phyloP scores from a whole-genome alignment of 768 basidiomycete species.

The Paxillus ammoniavirescens region DNA sequence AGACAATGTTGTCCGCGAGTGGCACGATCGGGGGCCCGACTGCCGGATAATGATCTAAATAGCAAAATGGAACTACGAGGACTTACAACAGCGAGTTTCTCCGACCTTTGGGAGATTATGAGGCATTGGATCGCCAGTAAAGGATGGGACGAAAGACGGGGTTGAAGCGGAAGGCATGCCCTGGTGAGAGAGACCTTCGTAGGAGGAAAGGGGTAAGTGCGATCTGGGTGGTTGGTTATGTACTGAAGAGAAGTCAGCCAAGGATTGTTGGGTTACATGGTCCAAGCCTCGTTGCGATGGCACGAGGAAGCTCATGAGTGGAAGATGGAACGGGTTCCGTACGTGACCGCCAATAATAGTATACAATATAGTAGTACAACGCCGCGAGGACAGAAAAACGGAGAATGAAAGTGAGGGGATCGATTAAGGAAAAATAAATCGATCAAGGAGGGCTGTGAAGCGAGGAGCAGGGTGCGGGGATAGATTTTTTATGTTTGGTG shows the following conservation, averaged over 20 bases:
- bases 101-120: constrained; percentile 54
- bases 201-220: constrained; percentile 38
- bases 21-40: constrained; percentile 27
- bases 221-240: constrained; percentile 34
- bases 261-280: constrained; percentile 23
- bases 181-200: constrained; percentile 34
- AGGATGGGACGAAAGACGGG: constrained; percentile 26
- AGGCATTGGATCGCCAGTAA: constrained; percentile 35
- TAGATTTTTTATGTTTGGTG: background rate
- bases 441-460: constrained; percentile 12
- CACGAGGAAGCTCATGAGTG: constrained; percentile 35
- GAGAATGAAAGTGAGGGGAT: constrained; percentile 19
- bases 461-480: background rate
- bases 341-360: constrained; percentile 21
- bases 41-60: constrained; percentile 11
- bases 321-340: constrained; percentile 20
- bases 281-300: constrained; percentile 33
- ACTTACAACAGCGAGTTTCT: constrained; percentile 77
- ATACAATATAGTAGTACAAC: constrained; percentile 15
- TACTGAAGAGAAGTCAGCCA: constrained; percentile 27
- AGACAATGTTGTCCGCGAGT: constrained; percentile 17
- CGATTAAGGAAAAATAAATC: constrained; percentile 9
- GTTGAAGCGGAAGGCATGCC: constrained; percentile 29
- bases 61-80: constrained; percentile 2
- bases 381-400: constrained; percentile 13